Percentiles rank a stretch among this genome's conserved stretches.
Evolutionary conservation across 352 stramenopile genomes (phyloP).

Genomic region (Phytophthora sp.): DNA sequence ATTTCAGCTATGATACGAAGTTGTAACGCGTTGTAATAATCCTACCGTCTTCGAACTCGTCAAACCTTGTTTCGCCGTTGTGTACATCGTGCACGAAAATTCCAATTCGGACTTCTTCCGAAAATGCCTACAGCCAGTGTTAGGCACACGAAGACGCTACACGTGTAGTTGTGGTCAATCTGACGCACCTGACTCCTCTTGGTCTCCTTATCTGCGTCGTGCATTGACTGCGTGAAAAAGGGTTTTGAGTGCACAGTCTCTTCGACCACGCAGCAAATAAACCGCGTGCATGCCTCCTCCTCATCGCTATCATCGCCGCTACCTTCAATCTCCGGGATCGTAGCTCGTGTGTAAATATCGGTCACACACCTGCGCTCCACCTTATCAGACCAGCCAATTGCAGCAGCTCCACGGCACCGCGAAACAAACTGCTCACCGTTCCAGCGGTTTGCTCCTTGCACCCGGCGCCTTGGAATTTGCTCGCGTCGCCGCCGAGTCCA

Average conservation of each 20-base stretch:
- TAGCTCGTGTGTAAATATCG: slow-evolving; percentile 54
- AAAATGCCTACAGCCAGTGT: slow-evolving; percentile 28
- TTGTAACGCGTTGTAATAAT: no score
- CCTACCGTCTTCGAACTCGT: slow-evolving; percentile 57
- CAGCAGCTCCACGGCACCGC: neutral
- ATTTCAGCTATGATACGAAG: no score
- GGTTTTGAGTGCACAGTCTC: slow-evolving; percentile 37
- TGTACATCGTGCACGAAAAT: slow-evolving; percentile 51
- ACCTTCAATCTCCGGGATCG: slow-evolving; percentile 36
- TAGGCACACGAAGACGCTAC: no score
- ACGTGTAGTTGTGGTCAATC: no score
- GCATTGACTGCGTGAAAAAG: slow-evolving; percentile 42
- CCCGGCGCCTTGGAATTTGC: slow-evolving; percentile 7
- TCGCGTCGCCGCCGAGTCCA: slow-evolving; percentile 45
- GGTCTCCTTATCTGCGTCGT: slow-evolving; percentile 30
- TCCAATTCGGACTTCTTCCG: slow-evolving; percentile 36
- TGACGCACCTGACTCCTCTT: slow-evolving; percentile 28
- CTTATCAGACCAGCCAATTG: neutral
- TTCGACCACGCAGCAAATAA: slow-evolving; percentile 51
- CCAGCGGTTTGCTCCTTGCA: slow-evolving; percentile 31
- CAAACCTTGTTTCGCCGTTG: slow-evolving; percentile 45
- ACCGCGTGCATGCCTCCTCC: slow-evolving; percentile 9
- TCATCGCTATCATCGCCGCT: slow-evolving; percentile 5
- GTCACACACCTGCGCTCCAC: slow-evolving; percentile 36
- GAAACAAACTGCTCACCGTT: slow-evolving; percentile 28